A percentile compares a stretch with the other conserved stretches of the same genome.
phyloP scores from a whole-genome alignment of 495 filamentous ascomycete genomes.

The Aspergillus bertholletiae region DNA sequence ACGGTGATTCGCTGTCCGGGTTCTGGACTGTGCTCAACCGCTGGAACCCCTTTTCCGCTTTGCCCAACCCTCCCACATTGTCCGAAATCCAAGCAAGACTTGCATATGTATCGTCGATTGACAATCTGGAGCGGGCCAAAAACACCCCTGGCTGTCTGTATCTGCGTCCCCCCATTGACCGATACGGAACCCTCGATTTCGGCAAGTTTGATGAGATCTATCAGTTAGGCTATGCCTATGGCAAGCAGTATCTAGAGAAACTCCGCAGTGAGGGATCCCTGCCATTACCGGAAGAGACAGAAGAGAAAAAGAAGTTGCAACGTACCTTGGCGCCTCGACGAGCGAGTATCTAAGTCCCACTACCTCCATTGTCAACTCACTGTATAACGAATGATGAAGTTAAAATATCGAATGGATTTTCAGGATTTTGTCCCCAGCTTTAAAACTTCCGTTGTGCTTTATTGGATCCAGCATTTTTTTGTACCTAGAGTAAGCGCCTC shows the following conservation, averaged over 20 bases:
- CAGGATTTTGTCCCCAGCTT: neutral
- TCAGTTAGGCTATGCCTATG: constrained; percentile 79
- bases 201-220: constrained; percentile 97
- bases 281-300: constrained; percentile 62
- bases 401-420: neutral
- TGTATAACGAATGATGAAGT: neutral
- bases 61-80: constrained; percentile 88
- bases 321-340: constrained; percentile 91
- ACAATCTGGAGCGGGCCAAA: constrained; percentile 92
- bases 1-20: constrained; percentile 92
- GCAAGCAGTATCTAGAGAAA: constrained; percentile 69
- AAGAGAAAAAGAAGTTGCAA: constrained; percentile 83
- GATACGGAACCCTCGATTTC: constrained; percentile 93
- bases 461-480: neutral
- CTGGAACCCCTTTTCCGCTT: constrained; percentile 90
- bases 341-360: constrained; percentile 72
- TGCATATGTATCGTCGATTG: constrained; percentile 89
- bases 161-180: constrained; percentile 91
- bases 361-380: neutral
- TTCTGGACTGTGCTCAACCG: constrained; percentile 91
- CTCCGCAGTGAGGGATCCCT: constrained; percentile 74
- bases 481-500: neutral
- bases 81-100: constrained; percentile 93
- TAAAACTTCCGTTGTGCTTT: neutral
- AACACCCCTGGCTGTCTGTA: constrained; percentile 82